Evolutionary conservation across 371 early-diverging fungal species (phyloP), one percentile per base, ranked within the genome.

Genomic region (Mucor saturninus): DNA sequence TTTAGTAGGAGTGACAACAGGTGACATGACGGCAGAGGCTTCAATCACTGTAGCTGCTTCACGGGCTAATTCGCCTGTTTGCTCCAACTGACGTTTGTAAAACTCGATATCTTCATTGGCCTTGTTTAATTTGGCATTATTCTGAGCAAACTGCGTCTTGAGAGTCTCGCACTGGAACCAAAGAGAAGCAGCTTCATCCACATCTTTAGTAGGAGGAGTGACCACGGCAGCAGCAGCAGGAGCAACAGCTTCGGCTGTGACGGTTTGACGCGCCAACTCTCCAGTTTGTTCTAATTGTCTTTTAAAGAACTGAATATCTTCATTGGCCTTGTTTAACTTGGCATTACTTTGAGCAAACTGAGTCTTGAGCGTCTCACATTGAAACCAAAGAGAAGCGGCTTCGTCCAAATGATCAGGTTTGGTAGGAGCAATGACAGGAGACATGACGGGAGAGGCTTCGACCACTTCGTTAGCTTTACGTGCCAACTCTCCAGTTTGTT

Each of bases 91-190:
- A 15, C 48, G 61, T 21, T 65, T 69, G 30, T 69, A 69, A 14
- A 61, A 65, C 15, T 52, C 65, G 6, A 61, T 50, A 11, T 69
- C 69, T 54, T 69, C 58, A 32, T 57, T 65, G 26, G 69, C 69
- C 13, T 38, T 51, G 4, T 56, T 61, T 3, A 65, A 26, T 7
- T 62, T 61, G 14, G 69, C 65, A 14, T 64, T 43, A 8, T 28
- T 61, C 54, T 65, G 69, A 14, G 69, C 69, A 58, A 61, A 54
- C 38, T 69, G 61, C 8, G 69, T 69, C 38, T 69, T 69, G 15
- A 69, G 50, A 1, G 69, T 55, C 28, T 69, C 69, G n/a, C 49
- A 54, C 37, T 69, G 65, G 50, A 69, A 69, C 70, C 70, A 69
- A 32, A 69, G 69, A 30, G 57, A 31, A 31, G 69, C 64, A 28